Evolutionary conservation across 1,284 basidiomycete species (phyloP).

Genomic region (Irpex sp.): DNA sequence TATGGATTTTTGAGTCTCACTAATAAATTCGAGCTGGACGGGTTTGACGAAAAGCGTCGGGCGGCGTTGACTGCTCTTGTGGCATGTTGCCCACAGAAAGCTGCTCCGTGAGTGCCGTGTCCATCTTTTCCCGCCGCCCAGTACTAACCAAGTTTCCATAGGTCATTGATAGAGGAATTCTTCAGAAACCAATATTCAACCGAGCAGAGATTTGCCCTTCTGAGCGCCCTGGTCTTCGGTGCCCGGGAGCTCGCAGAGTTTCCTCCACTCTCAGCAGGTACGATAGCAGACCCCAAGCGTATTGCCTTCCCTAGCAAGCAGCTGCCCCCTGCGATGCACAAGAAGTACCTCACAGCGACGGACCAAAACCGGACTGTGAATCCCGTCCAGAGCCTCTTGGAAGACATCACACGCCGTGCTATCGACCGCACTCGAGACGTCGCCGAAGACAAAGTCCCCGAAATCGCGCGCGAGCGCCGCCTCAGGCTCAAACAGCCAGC

Average conservation of each 20-base stretch:
- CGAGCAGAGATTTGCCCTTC: constrained; percentile 79
- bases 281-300: constrained; percentile 32
- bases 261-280: constrained; percentile 36
- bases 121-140: neutral
- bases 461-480: constrained; percentile 69
- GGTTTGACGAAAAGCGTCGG: constrained; percentile 79
- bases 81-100: constrained; percentile 70
- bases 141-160: constrained; percentile 27
- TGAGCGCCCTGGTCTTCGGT: constrained; percentile 83
- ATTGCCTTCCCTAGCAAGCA: constrained; percentile 74
- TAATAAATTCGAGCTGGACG: constrained; percentile 79
- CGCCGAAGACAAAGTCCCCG: constrained; percentile 49
- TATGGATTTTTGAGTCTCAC: constrained; percentile 74
- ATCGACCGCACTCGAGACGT: constrained; percentile 53
- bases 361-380: constrained; percentile 28
- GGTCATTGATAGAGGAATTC: constrained; percentile 86
- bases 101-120: constrained; percentile 65
- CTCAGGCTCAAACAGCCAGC: constrained; percentile 58
- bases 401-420: constrained; percentile 54
- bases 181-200: constrained; percentile 91
- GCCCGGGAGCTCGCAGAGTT: constrained; percentile 83
- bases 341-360: constrained; percentile 52
- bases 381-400: constrained; percentile 51
- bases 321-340: constrained; percentile 69
- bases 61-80: constrained; percentile 78